A percentile compares a stretch with the other conserved stretches of the same genome.
Evolutionary conservation across 1,139 yeast species (phyloP).

Genomic region (Pneumocystis sp.): DNA sequence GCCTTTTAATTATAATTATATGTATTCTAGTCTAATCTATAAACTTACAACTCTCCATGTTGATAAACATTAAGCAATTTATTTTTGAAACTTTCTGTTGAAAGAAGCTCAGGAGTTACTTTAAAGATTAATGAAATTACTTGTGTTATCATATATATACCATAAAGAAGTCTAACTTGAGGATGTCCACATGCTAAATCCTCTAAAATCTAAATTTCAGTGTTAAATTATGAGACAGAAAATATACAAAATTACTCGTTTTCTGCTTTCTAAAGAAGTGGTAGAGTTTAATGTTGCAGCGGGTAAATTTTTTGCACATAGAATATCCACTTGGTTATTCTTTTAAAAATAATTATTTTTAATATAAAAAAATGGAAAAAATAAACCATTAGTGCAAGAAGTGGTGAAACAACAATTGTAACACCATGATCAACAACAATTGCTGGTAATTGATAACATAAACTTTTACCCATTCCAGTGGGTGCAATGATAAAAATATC

Average conservation of each 20-base stretch:
- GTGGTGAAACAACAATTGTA: slow-evolving; percentile 74
- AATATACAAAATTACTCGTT: not conserved
- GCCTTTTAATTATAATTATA: not conserved
- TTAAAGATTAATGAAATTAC: not conserved
- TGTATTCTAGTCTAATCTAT: not conserved
- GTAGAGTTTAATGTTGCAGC: slow-evolving; percentile 34
- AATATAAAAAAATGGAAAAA: not conserved
- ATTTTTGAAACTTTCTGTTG: slow-evolving; percentile 17
- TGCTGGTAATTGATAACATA: slow-evolving; percentile 80
- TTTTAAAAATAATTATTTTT: not conserved
- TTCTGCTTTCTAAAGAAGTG: slow-evolving; percentile 14
- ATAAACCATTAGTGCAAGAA: slow-evolving; percentile 67
- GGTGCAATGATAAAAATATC: slow-evolving; percentile 85
- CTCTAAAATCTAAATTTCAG: slow-evolving; percentile 9
- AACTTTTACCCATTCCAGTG: slow-evolving; percentile 84
- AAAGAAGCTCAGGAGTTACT: slow-evolving; percentile 55
- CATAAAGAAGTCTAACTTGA: slow-evolving; percentile 41
- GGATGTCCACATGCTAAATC: slow-evolving; percentile 17
- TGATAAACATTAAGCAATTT: slow-evolving; percentile 14
- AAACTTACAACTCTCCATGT: slow-evolving; percentile 12
- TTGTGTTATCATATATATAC: not conserved
- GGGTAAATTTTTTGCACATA: slow-evolving; percentile 41
- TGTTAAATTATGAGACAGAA: not conserved
- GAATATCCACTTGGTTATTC: slow-evolving; percentile 62
- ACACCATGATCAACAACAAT: slow-evolving; percentile 44